phyloP scores from a whole-genome alignment of 2,329 filamentous ascomycete species.

The Cladosporium halotolerans region DNA sequence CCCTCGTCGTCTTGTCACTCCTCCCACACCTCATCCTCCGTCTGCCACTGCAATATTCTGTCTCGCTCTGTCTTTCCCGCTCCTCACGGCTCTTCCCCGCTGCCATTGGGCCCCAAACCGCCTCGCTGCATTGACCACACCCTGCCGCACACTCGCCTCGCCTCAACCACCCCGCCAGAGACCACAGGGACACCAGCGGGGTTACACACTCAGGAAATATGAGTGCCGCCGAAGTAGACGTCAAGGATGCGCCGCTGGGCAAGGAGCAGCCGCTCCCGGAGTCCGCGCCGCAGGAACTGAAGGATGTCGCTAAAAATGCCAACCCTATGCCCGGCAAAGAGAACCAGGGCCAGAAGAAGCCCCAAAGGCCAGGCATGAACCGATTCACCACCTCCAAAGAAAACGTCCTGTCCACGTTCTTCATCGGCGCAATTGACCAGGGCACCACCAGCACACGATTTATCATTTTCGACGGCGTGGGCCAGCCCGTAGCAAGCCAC shows the following conservation, averaged over 20 bases:
- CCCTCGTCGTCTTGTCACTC: neutral
- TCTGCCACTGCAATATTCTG: neutral
- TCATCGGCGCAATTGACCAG: constrained; percentile 83
- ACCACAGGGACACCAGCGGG: constrained; percentile 9
- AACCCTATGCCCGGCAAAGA: neutral
- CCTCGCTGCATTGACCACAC: neutral
- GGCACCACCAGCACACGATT: constrained; percentile 87
- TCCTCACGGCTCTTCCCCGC: neutral
- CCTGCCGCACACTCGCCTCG: neutral
- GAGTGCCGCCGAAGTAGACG: constrained; percentile 6
- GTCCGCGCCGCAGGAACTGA: neutral
- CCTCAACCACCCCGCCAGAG: constrained; percentile 7
- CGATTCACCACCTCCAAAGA: constrained; percentile 30
- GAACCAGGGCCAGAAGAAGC: constrained; percentile 5
- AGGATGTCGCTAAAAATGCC: constrained; percentile 1
- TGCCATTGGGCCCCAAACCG: constrained; percentile 1
- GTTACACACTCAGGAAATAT: neutral
- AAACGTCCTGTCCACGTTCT: constrained; percentile 41
- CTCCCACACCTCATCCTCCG: neutral
- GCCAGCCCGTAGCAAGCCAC: constrained; percentile 72
- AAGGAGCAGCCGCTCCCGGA: neutral
- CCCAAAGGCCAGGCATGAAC: constrained; percentile 21
- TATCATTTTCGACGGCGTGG: constrained; percentile 77
- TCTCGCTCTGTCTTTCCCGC: neutral
- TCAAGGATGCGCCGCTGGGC: constrained; percentile 7